Evolutionary conservation across 2,329 filamentous ascomycete genomes (phyloP).

Genomic region (Chalara sp.): DNA sequence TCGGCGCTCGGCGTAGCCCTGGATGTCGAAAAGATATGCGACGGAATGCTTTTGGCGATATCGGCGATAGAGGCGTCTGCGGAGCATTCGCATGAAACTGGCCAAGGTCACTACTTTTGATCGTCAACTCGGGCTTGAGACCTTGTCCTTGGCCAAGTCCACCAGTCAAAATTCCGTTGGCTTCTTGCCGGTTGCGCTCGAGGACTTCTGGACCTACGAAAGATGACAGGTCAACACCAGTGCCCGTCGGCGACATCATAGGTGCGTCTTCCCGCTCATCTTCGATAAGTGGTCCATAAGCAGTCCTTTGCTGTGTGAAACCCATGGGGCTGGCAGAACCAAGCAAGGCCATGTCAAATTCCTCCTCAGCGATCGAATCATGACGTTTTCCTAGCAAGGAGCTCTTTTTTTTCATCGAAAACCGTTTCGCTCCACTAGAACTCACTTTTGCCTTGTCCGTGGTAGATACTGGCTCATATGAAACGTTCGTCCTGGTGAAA

Average conservation of each 20-base stretch:
- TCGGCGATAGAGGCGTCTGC: slow-evolving; percentile 1
- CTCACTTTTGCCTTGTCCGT: slow-evolving; percentile 1
- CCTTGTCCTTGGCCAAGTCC: slow-evolving; percentile 49
- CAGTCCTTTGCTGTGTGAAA: slow-evolving; percentile 10
- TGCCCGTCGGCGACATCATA: slow-evolving; percentile 10
- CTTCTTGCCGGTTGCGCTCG: slow-evolving; percentile 33
- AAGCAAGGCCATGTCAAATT: slow-evolving; percentile 23
- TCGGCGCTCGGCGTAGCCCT: slow-evolving; percentile 28
- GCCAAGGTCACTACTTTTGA: slow-evolving; percentile 23
- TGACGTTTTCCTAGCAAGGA: slow-evolving; percentile 13
- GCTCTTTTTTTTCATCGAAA: slow-evolving; percentile 14
- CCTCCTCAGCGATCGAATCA: slow-evolving; percentile 21
- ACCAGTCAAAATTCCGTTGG: slow-evolving; percentile 48
- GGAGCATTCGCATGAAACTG: slow-evolving; percentile 37
- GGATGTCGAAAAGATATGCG: slow-evolving; percentile 16
- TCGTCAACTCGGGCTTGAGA: slow-evolving; percentile 39
- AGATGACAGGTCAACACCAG: slow-evolving; percentile 18
- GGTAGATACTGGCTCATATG: slow-evolving; percentile 15
- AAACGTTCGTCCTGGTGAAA: slow-evolving; percentile 11
- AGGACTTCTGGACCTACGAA: slow-evolving; percentile 19
- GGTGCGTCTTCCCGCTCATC: slow-evolving; percentile 14
- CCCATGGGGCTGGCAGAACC: slow-evolving; percentile 20
- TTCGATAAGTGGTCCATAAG: slow-evolving; percentile 14
- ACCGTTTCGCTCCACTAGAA: slow-evolving; percentile 2
- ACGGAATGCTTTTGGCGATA: slow-evolving; percentile 10